These are phyloP conservation scores for Camellia japonica DNA, from an alignment of 148 eudicot species.

Conservation along the genomic window DNA sequence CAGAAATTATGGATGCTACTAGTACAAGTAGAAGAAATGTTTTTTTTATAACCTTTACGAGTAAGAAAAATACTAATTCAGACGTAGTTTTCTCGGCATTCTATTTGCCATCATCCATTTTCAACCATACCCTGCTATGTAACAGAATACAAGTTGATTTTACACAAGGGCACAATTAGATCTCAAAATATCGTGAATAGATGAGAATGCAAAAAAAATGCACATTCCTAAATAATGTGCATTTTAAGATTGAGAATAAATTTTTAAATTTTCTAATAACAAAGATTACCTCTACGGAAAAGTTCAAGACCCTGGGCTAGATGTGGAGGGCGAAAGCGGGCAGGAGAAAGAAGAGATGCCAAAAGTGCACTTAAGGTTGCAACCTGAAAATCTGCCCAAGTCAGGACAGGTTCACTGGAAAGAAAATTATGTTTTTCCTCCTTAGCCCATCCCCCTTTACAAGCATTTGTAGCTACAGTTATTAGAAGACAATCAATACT, in stretches of 20 bases:
- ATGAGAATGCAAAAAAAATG: not conserved
- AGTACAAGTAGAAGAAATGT: too few relatives aligned
- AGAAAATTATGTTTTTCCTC: conserved; percentile 27
- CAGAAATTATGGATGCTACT: too few relatives aligned
- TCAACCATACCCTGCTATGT: too few relatives aligned
- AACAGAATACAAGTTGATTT: too few relatives aligned
- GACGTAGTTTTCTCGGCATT: too few relatives aligned
- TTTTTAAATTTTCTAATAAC: not conserved
- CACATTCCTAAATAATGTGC: not conserved
- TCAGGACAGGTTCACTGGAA: conserved; percentile 21
- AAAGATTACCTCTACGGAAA: conserved; percentile 64
- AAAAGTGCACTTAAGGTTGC: conserved; percentile 77
- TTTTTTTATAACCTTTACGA: too few relatives aligned
- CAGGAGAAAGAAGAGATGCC: conserved; percentile 82
- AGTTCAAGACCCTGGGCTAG: conserved; percentile 71
- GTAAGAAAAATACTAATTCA: too few relatives aligned
- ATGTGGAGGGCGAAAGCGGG: conserved; percentile 64
- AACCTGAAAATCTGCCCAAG: conserved; percentile 69
- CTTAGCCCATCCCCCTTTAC: conserved; percentile 48
- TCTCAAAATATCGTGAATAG: not conserved
- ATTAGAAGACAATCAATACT: conserved; percentile 58
- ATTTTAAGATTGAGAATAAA: not conserved
- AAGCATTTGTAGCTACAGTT: conserved; percentile 56
- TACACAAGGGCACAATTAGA: too few relatives aligned
- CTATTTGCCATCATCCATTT: too few relatives aligned